Conservation (phyloP, 257 asterid species). For the Salvia miltiorrhiza region DNA sequence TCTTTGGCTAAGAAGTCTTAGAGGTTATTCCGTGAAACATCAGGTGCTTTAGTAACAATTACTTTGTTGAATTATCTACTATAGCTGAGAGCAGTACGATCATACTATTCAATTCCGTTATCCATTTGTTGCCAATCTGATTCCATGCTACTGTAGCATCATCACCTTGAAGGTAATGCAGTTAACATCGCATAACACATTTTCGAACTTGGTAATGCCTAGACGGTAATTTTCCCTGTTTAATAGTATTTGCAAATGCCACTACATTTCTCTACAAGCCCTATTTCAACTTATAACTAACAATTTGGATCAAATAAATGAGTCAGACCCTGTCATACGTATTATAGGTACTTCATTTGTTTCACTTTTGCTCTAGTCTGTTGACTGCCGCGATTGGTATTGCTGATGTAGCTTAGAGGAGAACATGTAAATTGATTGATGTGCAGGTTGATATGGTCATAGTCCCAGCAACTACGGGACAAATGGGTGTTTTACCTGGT, state of each 20-base stretch:
- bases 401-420: not conserved
- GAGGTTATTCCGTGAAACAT: not conserved
- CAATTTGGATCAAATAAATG: not conserved
- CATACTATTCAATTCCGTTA: not conserved
- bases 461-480: constrained; percentile 79
- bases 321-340: not conserved
- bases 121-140: not conserved
- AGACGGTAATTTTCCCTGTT: not conserved
- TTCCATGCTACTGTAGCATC: not conserved
- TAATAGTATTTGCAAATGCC: not conserved
- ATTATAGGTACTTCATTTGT: not conserved
- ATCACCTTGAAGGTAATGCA: not conserved
- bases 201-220: constrained; percentile 5
- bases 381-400: not conserved
- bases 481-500: constrained; percentile 91
- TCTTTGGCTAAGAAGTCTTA: not conserved
- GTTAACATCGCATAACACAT: not conserved
- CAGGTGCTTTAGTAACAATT: not conserved
- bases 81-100: not conserved
- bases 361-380: not conserved
- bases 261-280: not conserved
- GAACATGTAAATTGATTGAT: not conserved
- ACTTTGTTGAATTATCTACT: not conserved
- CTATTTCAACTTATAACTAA: not conserved
- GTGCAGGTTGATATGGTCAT: constrained; percentile 84